Evolutionary conservation across 495 filamentous ascomycete species (phyloP).

Genomic region (Tetracladium marchalianum): DNA sequence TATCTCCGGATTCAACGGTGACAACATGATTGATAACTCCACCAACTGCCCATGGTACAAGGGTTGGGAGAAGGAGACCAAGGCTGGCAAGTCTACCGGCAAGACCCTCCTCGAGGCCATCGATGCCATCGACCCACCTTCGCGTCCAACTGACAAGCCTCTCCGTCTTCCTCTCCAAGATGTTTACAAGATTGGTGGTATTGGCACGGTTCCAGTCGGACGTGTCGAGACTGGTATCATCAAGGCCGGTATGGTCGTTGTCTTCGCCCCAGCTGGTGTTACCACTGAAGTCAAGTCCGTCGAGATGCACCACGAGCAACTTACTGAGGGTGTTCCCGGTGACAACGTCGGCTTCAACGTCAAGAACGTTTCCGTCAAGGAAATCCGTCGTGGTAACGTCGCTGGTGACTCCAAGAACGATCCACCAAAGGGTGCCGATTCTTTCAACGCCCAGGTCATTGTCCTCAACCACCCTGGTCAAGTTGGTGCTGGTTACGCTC

Average conservation of each 20-base stretch:
- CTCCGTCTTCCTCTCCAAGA: conserved; percentile 99
- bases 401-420: conserved; percentile 99
- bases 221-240: conserved; percentile 99
- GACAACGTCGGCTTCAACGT: conserved; percentile 99
- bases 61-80: conserved; percentile 99
- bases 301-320: conserved; percentile 99
- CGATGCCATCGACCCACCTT: conserved; percentile 86
- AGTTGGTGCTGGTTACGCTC: conserved; percentile 97
- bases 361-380: conserved; percentile 99
- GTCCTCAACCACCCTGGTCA: conserved; percentile 99
- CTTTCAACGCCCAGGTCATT: conserved; percentile 99
- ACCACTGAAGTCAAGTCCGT: conserved; percentile 99
- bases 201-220: conserved; percentile 98
- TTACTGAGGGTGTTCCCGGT: conserved; percentile 88
- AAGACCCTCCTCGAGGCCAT: conserved; percentile 99
- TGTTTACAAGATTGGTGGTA: conserved; percentile 99
- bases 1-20: conserved; percentile 99
- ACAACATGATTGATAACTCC: conserved; percentile 97
- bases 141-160: conserved; percentile 92
- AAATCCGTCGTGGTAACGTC: conserved; percentile 99
- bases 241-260: conserved; percentile 95
- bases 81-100: conserved; percentile 77
- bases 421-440: conserved; percentile 77
- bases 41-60: conserved; percentile 99
- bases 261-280: conserved; percentile 92